Evolutionary conservation across 2,329 filamentous ascomycete genomes (phyloP).

Genomic region (Talaromyces sp.): DNA sequence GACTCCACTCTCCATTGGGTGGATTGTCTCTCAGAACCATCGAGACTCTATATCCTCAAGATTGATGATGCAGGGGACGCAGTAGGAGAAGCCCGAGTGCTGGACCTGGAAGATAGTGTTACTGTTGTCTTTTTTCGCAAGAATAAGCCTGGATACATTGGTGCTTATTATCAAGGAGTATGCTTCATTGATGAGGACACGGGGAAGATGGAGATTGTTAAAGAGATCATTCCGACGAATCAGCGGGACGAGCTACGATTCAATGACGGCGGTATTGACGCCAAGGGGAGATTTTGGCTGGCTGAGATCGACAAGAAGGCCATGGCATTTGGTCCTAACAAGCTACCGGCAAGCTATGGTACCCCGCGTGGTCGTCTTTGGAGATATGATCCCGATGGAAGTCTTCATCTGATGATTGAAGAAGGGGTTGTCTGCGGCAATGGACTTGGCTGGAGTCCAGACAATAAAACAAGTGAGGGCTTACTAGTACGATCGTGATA

Average conservation of each 20-base stretch:
- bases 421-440: slow-evolving; percentile 40
- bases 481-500: not conserved
- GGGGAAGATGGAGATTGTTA: slow-evolving; percentile 37
- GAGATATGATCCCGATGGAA: slow-evolving; percentile 28
- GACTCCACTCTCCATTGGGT: slow-evolving; percentile 36
- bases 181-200: slow-evolving; percentile 42
- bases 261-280: slow-evolving; percentile 41
- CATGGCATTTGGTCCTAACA: slow-evolving; percentile 35
- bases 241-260: slow-evolving; percentile 34
- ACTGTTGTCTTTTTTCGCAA: slow-evolving; percentile 39
- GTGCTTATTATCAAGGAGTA: slow-evolving; percentile 41
- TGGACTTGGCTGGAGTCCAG: slow-evolving; percentile 41
- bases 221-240: slow-evolving; percentile 37
- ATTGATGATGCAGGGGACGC: slow-evolving; percentile 33
- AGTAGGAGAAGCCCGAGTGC: slow-evolving; percentile 26
- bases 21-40: slow-evolving; percentile 32
- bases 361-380: slow-evolving; percentile 22
- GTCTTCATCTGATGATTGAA: slow-evolving; percentile 29
- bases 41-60: slow-evolving; percentile 37
- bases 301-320: slow-evolving; percentile 40
- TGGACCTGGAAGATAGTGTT: slow-evolving; percentile 38
- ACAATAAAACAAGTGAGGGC: slow-evolving; percentile 37
- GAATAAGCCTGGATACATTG: slow-evolving; percentile 37
- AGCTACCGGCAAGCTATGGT: slow-evolving; percentile 21
- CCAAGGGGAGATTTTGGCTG: slow-evolving; percentile 35